Evolutionary conservation across 441 rosid species (phyloP), one percentile per base, ranked within the genome.

Genomic region (Croton setiger): DNA sequence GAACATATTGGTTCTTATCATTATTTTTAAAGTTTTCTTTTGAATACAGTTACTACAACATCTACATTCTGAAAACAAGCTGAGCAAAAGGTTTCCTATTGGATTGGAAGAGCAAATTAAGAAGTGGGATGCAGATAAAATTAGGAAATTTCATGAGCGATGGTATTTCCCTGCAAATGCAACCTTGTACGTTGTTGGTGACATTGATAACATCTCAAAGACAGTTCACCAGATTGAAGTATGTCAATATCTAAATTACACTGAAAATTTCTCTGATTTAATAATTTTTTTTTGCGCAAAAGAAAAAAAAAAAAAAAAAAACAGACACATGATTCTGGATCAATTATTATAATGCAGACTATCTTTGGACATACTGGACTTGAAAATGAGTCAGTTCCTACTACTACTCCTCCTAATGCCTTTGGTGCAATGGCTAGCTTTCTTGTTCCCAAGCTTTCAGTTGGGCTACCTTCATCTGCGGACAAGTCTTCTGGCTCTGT

Each of bases 141-240:
- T 96, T 69, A 89, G 94, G 85, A 93, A 96, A 78, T 96, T 93
- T 79, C 99, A 96, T 78, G 99, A 96, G 75, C 89, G 94, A 21
- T 96, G 99, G 99, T 96, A 96, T 83, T 96, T 91, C 80, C 97
- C 98, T 49, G 98, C 90, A 63, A 96, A 96, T 84, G 98, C 98
- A 64, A 96, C 98, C 64, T 76, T 96, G 66, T 93, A 93, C 75
- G 91, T 93, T 71, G 99, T 96, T 78, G 99, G 99, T 36, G 96
- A 91, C 79, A 80, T 91, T 63, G 83, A 87, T 77, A 83, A 91
- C 78, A 79, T 93, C 66, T 72, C 96, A 63, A 86, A 81, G 89
- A 84, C 86, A 15, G 82, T 91, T 74, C 69, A 84, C 73, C 85
- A 88, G 75, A 91, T 96, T 75, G 98, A 93, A 79, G 98, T 92